phyloP scores from a whole-genome alignment of 805 yeast genomes.

The Lipomyces sp. region DNA sequence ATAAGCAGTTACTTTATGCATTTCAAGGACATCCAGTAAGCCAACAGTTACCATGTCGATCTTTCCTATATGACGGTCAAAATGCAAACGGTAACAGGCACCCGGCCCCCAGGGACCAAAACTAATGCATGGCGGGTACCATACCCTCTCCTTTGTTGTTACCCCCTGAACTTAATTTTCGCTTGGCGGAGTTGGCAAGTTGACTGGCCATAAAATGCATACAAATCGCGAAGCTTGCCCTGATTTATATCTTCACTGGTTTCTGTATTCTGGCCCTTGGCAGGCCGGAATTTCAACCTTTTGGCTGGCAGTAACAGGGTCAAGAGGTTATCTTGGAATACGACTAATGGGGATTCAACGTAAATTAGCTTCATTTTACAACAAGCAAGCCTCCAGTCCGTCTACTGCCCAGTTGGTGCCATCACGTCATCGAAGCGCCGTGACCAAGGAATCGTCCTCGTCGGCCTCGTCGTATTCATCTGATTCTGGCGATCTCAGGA shows the following conservation, averaged over 20 bases:
- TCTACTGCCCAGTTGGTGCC: background rate
- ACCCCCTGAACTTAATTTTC: too few species aligned
- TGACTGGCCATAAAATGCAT: background rate
- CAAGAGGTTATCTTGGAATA: background rate
- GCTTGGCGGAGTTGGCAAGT: background rate
- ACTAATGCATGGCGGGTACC: too few species aligned
- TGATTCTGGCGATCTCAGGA: conserved; percentile 1
- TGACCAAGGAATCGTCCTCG: background rate
- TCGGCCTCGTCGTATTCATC: conserved; percentile 7
- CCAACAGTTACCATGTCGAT: too few species aligned
- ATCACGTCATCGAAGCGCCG: background rate
- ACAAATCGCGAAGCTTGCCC: too few species aligned
- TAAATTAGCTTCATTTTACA: background rate
- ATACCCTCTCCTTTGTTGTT: too few species aligned
- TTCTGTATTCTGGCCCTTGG: background rate
- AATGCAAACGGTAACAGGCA: too few species aligned
- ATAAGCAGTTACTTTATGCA: too few species aligned
- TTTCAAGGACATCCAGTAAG: too few species aligned
- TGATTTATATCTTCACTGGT: too few species aligned
- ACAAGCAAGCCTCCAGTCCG: background rate
- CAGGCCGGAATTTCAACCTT: background rate
- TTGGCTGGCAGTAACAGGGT: background rate
- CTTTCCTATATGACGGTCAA: too few species aligned
- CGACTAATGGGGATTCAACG: background rate
- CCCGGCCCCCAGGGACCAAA: too few species aligned